These are phyloP conservation scores for Aspergillus saccharolyticus DNA, from an alignment of 495 filamentous ascomycete genomes.

Conservation along the genomic window DNA sequence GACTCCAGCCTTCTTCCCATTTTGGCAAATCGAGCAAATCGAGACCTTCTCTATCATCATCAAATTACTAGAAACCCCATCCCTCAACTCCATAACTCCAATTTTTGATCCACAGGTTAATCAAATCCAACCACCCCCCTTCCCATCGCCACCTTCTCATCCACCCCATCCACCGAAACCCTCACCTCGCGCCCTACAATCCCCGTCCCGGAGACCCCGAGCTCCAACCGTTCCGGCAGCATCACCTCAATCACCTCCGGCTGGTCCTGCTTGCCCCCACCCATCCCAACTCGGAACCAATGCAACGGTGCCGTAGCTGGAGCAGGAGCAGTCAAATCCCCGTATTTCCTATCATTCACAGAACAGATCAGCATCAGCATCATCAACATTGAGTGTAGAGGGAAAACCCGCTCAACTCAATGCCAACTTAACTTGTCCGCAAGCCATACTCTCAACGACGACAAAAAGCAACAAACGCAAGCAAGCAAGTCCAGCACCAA, in stretches of 20 bases:
- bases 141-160: constrained; percentile 23
- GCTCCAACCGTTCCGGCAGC: constrained; percentile 54
- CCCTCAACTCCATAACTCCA: too few species aligned
- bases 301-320: constrained; percentile 17
- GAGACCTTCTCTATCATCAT: too few species aligned
- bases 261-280: neutral
- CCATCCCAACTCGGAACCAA: neutral
- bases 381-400: too few species aligned
- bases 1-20: too few species aligned
- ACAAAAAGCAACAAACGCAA: too few species aligned
- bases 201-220: constrained; percentile 43
- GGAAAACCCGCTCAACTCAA: too few species aligned
- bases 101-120: constrained; percentile 5
- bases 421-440: too few species aligned
- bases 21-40: too few species aligned
- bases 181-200: constrained; percentile 38
- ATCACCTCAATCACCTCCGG: constrained; percentile 41
- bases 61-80: too few species aligned
- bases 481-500: too few species aligned
- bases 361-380: too few species aligned
- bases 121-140: constrained; percentile 40
- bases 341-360: constrained; percentile 24
- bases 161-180: constrained; percentile 22
- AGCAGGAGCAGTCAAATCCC: constrained; percentile 26
- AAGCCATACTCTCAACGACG: too few species aligned